Percentiles rank a stretch among this genome's conserved stretches.
These are phyloP conservation scores for Penicillium concentricum DNA, from an alignment of 2,329 filamentous ascomycete species.

Conservation along the genomic window DNA sequence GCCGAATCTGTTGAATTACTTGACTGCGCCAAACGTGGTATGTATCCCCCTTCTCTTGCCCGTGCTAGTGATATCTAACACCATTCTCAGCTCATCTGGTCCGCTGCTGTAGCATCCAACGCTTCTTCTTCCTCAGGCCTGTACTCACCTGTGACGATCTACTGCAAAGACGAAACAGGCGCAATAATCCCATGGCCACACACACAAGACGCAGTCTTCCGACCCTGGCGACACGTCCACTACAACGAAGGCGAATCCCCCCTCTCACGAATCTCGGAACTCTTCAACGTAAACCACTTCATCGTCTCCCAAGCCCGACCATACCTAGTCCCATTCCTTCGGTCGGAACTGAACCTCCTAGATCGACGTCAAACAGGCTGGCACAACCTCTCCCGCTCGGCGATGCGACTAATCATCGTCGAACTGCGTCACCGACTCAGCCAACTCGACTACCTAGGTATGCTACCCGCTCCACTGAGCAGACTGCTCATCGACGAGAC, in stretches of 20 bases:
- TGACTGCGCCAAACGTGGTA: conserved; percentile 90
- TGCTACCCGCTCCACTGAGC: conserved; percentile 68
- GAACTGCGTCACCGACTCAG: conserved; percentile 78
- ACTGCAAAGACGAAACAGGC: conserved; percentile 75
- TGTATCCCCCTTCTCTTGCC: conserved; percentile 38
- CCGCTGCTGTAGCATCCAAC: conserved; percentile 44
- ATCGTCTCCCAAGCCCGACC: conserved; percentile 90
- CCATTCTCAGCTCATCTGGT: conserved; percentile 58
- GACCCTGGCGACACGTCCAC: conserved; percentile 65
- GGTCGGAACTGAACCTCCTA: conserved; percentile 76
- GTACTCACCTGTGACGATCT: conserved; percentile 65
- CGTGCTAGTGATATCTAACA: neutral
- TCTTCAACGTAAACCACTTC: conserved; percentile 94
- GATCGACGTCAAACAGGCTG: conserved; percentile 58
- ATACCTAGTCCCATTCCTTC: conserved; percentile 82
- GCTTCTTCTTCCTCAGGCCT: conserved; percentile 59
- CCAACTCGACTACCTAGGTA: conserved; percentile 74
- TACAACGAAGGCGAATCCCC: conserved; percentile 67
- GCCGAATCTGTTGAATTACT: conserved; percentile 83
- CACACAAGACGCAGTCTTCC: conserved; percentile 59
- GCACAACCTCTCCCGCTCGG: conserved; percentile 56
- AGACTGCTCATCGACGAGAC: conserved; percentile 80
- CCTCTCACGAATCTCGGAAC: conserved; percentile 70
- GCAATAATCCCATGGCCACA: conserved; percentile 72
- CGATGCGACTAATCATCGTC: conserved; percentile 66